These are phyloP conservation scores for Pythium brachiatum DNA, from an alignment of 352 stramenopile genomes.

Conservation along the genomic window DNA sequence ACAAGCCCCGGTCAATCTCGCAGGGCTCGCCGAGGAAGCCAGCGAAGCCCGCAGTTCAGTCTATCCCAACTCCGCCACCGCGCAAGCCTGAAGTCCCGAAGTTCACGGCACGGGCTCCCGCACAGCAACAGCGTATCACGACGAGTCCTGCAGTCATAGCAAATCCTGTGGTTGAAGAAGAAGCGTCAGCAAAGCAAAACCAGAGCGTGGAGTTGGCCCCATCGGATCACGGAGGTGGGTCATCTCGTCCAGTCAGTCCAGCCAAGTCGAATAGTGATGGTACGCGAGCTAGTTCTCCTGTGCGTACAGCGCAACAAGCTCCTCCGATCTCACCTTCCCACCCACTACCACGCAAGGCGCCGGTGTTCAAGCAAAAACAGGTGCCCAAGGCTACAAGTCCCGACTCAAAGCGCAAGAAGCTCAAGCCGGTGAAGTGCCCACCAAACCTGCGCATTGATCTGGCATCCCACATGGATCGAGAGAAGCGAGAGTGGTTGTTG, in stretches of 20 bases:
- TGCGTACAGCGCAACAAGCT: not conserved
- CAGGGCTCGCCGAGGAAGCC: not conserved
- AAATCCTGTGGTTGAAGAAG: not conserved
- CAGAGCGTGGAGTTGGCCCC: not conserved
- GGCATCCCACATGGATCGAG: slow-evolving; percentile 45
- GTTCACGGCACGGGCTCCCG: slow-evolving; percentile 14
- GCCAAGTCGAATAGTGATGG: not conserved
- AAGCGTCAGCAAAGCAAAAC: not conserved
- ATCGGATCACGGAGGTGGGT: not conserved
- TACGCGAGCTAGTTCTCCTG: not conserved
- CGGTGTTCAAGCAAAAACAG: slow-evolving; percentile 46
- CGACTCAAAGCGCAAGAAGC: slow-evolving; percentile 22
- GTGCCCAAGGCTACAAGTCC: slow-evolving; percentile 7
- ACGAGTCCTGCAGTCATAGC: not conserved
- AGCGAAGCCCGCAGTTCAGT: not conserved
- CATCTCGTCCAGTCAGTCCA: not conserved
- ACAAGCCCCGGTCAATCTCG: not conserved
- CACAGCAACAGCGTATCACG: not conserved
- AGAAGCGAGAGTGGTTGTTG: slow-evolving; percentile 74
- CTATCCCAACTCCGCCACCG: not conserved
- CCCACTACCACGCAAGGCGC: slow-evolving; percentile 37
- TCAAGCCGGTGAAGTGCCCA: slow-evolving; percentile 53
- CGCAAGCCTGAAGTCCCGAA: slow-evolving; percentile 5
- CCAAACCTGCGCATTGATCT: slow-evolving; percentile 50
- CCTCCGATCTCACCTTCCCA: slow-evolving; percentile 9